Evolutionary conservation across 805 yeast species (phyloP).

Genomic region (Saccharomyces eubayanus): DNA sequence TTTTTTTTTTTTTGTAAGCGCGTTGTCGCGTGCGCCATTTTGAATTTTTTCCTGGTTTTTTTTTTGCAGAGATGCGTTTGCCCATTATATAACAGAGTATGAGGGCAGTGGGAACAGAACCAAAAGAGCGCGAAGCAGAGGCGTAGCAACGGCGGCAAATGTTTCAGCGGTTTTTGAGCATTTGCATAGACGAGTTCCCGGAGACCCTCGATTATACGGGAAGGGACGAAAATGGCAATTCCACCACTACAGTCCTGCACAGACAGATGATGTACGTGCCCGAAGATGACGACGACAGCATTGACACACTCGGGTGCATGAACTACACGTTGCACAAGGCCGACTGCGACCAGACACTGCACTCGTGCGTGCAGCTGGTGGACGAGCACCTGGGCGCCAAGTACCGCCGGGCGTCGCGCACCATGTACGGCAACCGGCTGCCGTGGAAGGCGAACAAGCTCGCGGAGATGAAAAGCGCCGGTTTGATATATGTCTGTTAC

Average conservation of each 20-base stretch:
- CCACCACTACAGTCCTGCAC: background rate
- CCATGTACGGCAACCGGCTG: slow-evolving; percentile 15
- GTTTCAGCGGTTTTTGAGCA: background rate
- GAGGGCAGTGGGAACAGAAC: background rate
- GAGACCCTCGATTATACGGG: background rate
- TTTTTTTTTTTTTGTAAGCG: background rate
- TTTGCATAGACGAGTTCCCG: background rate
- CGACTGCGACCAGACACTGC: background rate
- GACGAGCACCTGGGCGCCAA: slow-evolving; percentile 20
- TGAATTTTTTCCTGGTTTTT: background rate
- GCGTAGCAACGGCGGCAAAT: background rate
- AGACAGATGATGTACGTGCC: background rate
- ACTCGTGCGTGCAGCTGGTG: slow-evolving; percentile 1
- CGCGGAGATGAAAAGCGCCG: slow-evolving; percentile 23
- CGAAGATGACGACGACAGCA: background rate
- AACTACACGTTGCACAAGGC: background rate
- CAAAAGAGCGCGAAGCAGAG: background rate
- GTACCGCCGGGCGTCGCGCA: slow-evolving; percentile 11
- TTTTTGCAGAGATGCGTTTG: background rate
- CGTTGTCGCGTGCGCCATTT: background rate
- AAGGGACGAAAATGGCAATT: background rate
- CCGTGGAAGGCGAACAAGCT: slow-evolving; percentile 23
- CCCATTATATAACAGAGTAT: background rate
- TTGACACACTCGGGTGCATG: background rate
- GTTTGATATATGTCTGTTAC: slow-evolving; percentile 24